Percentiles rank a stretch among this genome's conserved stretches.
phyloP scores from a whole-genome alignment of 108 stramenopile species.

The Cyclotella sp. region DNA sequence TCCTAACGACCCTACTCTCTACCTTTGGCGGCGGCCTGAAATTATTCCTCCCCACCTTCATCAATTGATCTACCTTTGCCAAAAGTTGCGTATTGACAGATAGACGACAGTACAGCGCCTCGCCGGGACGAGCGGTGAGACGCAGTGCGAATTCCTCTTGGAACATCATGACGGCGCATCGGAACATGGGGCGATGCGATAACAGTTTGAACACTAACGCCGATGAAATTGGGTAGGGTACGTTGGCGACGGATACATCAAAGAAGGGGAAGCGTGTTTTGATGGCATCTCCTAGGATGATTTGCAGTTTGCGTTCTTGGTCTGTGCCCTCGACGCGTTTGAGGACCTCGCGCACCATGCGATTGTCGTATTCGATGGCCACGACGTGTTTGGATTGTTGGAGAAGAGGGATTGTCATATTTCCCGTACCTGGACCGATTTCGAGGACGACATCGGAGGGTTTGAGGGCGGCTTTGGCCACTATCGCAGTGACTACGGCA shows the following conservation, averaged over 20 bases:
- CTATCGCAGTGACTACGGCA: slow-evolving; percentile 96
- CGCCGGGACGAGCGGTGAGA: slow-evolving; percentile 93
- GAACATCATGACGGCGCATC: slow-evolving; percentile 99
- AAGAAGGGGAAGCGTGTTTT: slow-evolving; percentile 97
- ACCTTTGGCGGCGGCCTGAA: slow-evolving; percentile 99
- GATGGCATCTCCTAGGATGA: slow-evolving; percentile 97
- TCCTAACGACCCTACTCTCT: slow-evolving; percentile 88
- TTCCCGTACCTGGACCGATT: slow-evolving; percentile 97
- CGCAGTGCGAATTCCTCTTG: slow-evolving; percentile 98
- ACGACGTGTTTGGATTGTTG: slow-evolving; percentile 89
- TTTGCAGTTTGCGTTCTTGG: slow-evolving; percentile 77
- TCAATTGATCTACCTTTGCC: slow-evolving; percentile 96
- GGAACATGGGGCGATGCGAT: slow-evolving; percentile 93
- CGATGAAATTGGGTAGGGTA: slow-evolving; percentile 98
- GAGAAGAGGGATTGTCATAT: slow-evolving; percentile 97
- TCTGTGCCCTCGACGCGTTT: slow-evolving; percentile 96
- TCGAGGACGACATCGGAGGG: slow-evolving; percentile 90
- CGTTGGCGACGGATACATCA: slow-evolving; percentile 97
- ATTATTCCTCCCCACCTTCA: slow-evolving; percentile 98
- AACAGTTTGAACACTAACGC: slow-evolving; percentile 97
- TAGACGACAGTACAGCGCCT: slow-evolving; percentile 95
- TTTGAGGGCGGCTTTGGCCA: slow-evolving; percentile 90
- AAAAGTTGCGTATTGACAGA: slow-evolving; percentile 98
- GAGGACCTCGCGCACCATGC: slow-evolving; percentile 98
- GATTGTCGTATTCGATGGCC: slow-evolving; percentile 96